A percentile compares a stretch with the other conserved stretches of the same genome.
phyloP scores from a whole-genome alignment of 768 basidiomycete species.

The Suillus clintonianus region DNA sequence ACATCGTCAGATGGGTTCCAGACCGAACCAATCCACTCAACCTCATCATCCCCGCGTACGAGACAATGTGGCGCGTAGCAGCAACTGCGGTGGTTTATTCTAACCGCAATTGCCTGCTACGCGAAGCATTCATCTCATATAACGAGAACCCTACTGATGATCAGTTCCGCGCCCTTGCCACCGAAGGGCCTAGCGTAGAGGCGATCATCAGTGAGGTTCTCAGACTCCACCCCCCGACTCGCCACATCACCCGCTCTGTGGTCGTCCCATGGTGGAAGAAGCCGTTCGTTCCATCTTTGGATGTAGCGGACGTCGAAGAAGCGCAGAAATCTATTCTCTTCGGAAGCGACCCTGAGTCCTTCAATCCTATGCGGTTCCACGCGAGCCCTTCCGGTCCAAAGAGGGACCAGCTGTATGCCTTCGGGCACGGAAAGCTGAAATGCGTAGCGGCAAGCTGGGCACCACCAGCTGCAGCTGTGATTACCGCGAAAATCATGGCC shows the following conservation, averaged over 20 bases:
- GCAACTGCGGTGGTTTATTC: constrained; percentile 40
- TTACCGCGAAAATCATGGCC: constrained; percentile 41
- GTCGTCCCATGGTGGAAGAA: constrained; percentile 8
- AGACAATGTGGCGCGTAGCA: constrained; percentile 59
- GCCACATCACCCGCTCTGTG: constrained; percentile 40
- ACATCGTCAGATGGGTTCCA: constrained; percentile 44
- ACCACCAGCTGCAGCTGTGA: constrained; percentile 47
- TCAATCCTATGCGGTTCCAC: constrained; percentile 40
- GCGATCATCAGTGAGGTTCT: constrained; percentile 45
- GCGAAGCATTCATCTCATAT: constrained; percentile 30
- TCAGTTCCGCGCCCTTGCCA: constrained; percentile 28
- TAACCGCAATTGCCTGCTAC: constrained; percentile 15
- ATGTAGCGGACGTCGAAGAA: constrained; percentile 27
- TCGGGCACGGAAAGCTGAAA: constrained; percentile 44
- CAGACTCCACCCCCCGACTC: constrained; percentile 53
- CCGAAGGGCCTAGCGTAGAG: constrained; percentile 32
- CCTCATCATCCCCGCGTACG: constrained; percentile 55
- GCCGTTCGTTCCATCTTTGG: constrained; percentile 4
- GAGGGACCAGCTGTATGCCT: constrained; percentile 38
- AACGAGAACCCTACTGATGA: constrained; percentile 27
- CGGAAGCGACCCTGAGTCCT: constrained; percentile 32
- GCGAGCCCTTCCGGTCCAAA: constrained; percentile 15
- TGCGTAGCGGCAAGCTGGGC: constrained; percentile 54
- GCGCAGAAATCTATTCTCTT: constrained; percentile 37
- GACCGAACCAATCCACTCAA: constrained; percentile 39